A percentile compares a stretch with the other conserved stretches of the same genome.
phyloP scores from a whole-genome alignment of 2,329 filamentous ascomycete genomes.

The Hawksworthiomyces lignivorus region DNA sequence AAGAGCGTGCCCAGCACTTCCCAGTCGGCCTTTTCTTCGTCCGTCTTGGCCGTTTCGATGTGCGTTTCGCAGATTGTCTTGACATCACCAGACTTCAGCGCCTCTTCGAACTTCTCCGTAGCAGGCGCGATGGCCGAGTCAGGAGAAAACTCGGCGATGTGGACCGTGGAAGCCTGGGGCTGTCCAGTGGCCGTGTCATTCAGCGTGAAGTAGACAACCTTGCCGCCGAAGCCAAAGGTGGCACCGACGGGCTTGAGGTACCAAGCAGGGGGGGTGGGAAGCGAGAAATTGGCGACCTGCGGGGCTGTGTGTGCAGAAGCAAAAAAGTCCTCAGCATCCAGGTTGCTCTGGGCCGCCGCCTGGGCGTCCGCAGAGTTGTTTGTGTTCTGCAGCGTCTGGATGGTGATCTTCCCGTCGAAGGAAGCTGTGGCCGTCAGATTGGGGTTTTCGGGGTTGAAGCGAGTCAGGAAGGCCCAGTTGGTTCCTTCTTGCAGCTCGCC shows the following conservation, averaged over 20 bases:
- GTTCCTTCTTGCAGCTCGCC: conserved; percentile 95
- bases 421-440: conserved; percentile 89
- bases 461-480: conserved; percentile 98
- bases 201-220: conserved; percentile 68
- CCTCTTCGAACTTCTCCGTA: conserved; percentile 79
- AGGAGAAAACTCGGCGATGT: conserved; percentile 80
- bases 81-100: conserved; percentile 71
- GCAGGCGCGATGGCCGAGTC: conserved; percentile 78
- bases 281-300: conserved; percentile 80
- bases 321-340: conserved; percentile 95
- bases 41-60: conserved; percentile 64
- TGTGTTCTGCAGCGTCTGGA: conserved; percentile 92
- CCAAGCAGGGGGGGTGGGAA: conserved; percentile 84
- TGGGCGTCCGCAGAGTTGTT: conserved; percentile 64
- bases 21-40: conserved; percentile 95
- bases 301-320: conserved; percentile 86
- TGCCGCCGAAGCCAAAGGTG: conserved; percentile 92
- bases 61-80: conserved; percentile 72
- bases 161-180: conserved; percentile 63
- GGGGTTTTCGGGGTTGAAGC: conserved; percentile 90
- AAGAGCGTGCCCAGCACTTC: conserved; percentile 85
- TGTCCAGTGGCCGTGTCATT: conserved; percentile 53
- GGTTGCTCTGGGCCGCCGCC: conserved; percentile 54
- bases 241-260: conserved; percentile 76
- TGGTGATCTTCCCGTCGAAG: conserved; percentile 90